phyloP scores from a whole-genome alignment of 768 basidiomycete genomes.

The Naganishia antarctica region DNA sequence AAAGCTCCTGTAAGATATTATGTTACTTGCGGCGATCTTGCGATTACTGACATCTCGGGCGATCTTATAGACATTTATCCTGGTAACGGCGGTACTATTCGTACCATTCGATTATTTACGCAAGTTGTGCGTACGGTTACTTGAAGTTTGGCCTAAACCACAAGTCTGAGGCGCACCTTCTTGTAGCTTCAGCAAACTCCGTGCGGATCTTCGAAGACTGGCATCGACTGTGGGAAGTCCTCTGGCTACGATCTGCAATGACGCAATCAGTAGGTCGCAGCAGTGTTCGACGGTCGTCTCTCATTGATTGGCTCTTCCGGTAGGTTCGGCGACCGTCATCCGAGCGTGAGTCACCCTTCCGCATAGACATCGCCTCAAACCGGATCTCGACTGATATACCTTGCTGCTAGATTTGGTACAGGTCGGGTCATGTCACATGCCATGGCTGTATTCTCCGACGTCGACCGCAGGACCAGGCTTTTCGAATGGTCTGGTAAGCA shows the following conservation, averaged over 20 bases:
- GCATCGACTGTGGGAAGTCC: slow-evolving; percentile 33
- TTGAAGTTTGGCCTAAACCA: no score
- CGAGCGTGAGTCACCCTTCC: slow-evolving; percentile 33
- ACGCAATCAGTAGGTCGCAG: slow-evolving; percentile 35
- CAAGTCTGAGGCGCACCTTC: no score
- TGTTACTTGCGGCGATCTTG: slow-evolving; percentile 15
- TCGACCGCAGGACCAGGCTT: slow-evolving; percentile 33
- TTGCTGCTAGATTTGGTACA: not conserved
- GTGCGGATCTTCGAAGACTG: slow-evolving; percentile 39
- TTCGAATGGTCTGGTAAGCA: slow-evolving; percentile 36
- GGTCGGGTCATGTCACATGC: slow-evolving; percentile 10
- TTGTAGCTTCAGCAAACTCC: slow-evolving; percentile 16
- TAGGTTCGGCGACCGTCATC: slow-evolving; percentile 32
- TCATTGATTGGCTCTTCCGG: not conserved
- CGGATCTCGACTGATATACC: not conserved
- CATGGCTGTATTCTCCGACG: slow-evolving; percentile 31
- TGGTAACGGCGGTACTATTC: slow-evolving; percentile 27
- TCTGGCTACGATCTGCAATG: slow-evolving; percentile 39
- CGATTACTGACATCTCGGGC: not conserved
- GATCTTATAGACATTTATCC: slow-evolving; percentile 24
- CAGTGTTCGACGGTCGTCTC: not conserved
- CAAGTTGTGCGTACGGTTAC: slow-evolving; percentile 35
- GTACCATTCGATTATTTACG: slow-evolving; percentile 35
- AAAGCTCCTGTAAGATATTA: not conserved
- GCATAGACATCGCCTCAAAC: no score